These are phyloP conservation scores for Psidium guajava DNA, from an alignment of 345 rosid species.

Conservation along the genomic window DNA sequence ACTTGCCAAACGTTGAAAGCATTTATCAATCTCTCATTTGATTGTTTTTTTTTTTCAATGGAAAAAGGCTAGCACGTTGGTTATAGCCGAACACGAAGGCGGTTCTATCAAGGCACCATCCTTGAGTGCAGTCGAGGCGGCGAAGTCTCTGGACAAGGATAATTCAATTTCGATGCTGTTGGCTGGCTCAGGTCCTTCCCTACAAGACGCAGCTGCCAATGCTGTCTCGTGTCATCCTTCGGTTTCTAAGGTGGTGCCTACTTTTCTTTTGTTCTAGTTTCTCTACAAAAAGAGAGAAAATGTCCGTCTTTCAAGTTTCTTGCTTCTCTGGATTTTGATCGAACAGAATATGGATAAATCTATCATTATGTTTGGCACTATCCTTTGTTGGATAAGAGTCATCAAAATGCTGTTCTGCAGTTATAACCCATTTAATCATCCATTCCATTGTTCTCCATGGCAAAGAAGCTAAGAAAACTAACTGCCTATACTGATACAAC, in stretches of 20 bases:
- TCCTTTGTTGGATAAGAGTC: not conserved
- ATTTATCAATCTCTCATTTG: not conserved
- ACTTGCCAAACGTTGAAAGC: not conserved
- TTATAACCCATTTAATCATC: not conserved
- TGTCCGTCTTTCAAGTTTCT: not conserved
- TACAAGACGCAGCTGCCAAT: slow-evolving; percentile 55
- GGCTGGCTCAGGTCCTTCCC: slow-evolving; percentile 83
- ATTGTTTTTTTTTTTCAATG: not conserved
- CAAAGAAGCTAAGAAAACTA: not conserved
- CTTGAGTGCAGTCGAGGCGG: slow-evolving; percentile 70
- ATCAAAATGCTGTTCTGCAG: not conserved
- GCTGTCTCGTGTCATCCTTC: slow-evolving; percentile 79
- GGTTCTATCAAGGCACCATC: slow-evolving; percentile 57
- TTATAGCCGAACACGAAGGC: slow-evolving; percentile 71
- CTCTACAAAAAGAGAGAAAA: not conserved
- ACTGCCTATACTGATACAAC: not conserved
- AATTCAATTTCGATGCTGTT: slow-evolving; percentile 55
- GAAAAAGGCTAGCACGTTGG: slow-evolving; percentile 57
- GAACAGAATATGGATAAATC: not conserved
- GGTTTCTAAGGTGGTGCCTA: slow-evolving; percentile 45
- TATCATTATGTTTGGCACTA: not conserved
- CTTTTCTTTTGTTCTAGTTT: not conserved
- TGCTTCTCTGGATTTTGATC: not conserved
- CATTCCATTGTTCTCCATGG: not conserved
- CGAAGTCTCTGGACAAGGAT: slow-evolving; percentile 37